A percentile compares a stretch with the other conserved stretches of the same genome.
These are phyloP conservation scores for Wakefieldia striispora DNA, from an alignment of 768 basidiomycete species.

Conservation along the genomic window DNA sequence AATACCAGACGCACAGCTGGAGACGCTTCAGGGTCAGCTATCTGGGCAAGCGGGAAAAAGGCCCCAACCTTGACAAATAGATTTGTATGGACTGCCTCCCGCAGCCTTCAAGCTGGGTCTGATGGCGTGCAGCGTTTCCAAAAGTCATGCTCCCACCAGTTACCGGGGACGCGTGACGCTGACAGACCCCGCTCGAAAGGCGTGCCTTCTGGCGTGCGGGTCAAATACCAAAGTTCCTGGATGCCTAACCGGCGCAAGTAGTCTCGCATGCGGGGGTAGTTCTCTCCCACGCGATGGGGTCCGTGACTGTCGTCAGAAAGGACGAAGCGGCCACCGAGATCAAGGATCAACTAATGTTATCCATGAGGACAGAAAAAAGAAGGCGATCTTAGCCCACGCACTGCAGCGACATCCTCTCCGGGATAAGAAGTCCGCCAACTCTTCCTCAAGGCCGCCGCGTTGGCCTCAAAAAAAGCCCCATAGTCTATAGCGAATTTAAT, in stretches of 20 bases:
- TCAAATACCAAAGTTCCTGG: conserved; percentile 62
- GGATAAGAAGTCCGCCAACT: conserved; percentile 88
- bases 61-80: conserved; percentile 22
- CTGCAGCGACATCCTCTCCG: conserved; percentile 71
- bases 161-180: conserved; percentile 44
- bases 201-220: conserved; percentile 33
- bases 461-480: conserved; percentile 91
- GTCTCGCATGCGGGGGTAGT: conserved; percentile 63
- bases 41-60: conserved; percentile 15
- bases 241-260: conserved; percentile 68
- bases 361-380: conserved; percentile 11
- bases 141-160: conserved; percentile 61
- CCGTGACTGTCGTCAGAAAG: conserved; percentile 98
- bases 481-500: conserved; percentile 68
- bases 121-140: conserved; percentile 40
- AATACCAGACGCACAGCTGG: conserved; percentile 19
- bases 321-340: conserved; percentile 67
- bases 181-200: conserved; percentile 33
- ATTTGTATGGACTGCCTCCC: conserved; percentile 5
- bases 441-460: conserved; percentile 90
- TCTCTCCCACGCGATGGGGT: conserved; percentile 80
- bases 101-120: conserved; percentile 13
- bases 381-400: conserved; percentile 36
- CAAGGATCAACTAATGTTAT: conserved; percentile 60
- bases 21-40: conserved; percentile 9